These are phyloP conservation scores for Nicotiana attenuata DNA, from an alignment of 257 asterid genomes.

Conservation along the genomic window DNA sequence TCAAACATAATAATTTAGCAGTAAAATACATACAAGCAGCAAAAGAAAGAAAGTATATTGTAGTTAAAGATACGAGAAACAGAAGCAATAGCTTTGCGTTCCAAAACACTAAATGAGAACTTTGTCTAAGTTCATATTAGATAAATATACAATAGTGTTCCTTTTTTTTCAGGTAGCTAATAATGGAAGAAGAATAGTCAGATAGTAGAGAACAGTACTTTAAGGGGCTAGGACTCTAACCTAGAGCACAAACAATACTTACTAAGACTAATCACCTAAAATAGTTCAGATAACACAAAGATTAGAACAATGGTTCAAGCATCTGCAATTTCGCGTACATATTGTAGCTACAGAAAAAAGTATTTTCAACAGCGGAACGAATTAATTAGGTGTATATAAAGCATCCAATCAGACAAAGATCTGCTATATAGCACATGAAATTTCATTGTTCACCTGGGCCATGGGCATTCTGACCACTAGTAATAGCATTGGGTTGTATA, in stretches of 20 bases:
- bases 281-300: neutral
- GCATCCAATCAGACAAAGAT: neutral
- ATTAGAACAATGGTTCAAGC: neutral
- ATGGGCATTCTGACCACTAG: constrained; percentile 47
- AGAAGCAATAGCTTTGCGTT: neutral
- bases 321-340: neutral
- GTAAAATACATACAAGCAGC: neutral
- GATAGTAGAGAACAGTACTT: neutral
- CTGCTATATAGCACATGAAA: neutral
- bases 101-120: neutral
- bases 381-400: neutral
- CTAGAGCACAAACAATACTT: neutral
- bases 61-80: neutral
- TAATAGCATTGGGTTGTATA: constrained; percentile 42
- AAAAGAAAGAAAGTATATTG: neutral
- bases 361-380: neutral
- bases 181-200: neutral
- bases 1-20: neutral
- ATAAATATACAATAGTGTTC: neutral
- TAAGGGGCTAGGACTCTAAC: neutral
- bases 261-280: neutral
- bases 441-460: constrained; percentile 51
- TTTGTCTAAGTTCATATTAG: neutral
- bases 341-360: neutral
- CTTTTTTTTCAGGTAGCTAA: neutral